Conservation (phyloP, 305 asterid species). For the Solanum hybrid region DNA sequence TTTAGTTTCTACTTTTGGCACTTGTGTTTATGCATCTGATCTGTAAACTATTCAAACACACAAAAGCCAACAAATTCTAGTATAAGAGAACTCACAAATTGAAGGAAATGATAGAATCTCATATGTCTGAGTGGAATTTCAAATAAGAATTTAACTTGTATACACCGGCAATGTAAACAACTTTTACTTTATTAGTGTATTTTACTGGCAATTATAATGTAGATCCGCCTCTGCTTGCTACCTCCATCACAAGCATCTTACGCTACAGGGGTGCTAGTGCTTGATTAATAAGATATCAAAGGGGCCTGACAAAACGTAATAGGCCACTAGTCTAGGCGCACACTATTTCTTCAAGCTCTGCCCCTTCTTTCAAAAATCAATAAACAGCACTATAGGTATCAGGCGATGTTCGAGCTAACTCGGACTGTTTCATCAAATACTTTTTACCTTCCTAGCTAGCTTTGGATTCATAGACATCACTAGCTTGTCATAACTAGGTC, state of each 20-base stretch:
- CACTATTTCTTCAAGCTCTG: neutral
- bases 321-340: neutral
- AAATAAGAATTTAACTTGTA: neutral
- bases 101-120: neutral
- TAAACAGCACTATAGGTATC: neutral
- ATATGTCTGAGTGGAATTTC: neutral
- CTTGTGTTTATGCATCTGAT: neutral
- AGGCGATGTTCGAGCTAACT: neutral
- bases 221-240: neutral
- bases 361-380: neutral
- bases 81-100: neutral
- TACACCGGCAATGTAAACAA: neutral
- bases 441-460: neutral
- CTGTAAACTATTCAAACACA: neutral
- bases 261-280: neutral
- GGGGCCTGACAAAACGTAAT: neutral
- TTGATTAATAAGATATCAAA: neutral
- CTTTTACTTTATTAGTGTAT: neutral
- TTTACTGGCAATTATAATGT: neutral
- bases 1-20: neutral
- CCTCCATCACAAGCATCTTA: neutral
- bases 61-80: neutral
- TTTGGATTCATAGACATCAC: neutral
- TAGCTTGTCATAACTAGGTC: neutral
- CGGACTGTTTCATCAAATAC: neutral